Conservation (phyloP, 148 eudicot genomes). For the Oxyria digyna region DNA sequence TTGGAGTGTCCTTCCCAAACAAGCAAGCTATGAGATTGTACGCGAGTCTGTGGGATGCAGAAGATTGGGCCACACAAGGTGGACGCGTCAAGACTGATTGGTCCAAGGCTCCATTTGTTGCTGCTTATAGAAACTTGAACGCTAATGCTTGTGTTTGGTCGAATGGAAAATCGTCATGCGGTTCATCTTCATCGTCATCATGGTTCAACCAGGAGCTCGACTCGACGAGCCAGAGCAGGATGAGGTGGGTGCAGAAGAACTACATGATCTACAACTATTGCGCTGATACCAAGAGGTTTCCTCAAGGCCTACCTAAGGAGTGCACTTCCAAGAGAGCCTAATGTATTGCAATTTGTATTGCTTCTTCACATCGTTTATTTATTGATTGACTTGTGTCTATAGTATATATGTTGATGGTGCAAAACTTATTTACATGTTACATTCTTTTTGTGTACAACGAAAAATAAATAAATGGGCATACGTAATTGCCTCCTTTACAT, state of each 20-base stretch:
- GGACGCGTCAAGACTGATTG: constrained; percentile 54
- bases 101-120: constrained; percentile 49
- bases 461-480: no score
- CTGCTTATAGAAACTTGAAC: constrained; percentile 39
- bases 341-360: neutral
- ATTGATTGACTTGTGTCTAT: no score
- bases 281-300: constrained; percentile 21
- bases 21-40: constrained; percentile 54
- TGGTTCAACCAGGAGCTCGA: constrained; percentile 25
- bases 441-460: no score
- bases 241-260: constrained; percentile 30
- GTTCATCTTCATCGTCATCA: neutral
- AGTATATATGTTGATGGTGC: no score
- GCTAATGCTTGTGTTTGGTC: constrained; percentile 35
- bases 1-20: constrained; percentile 45
- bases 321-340: constrained; percentile 11
- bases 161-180: neutral
- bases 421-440: no score
- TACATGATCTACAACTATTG: constrained; percentile 52
- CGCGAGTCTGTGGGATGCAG: constrained; percentile 57
- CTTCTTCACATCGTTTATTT: no score
- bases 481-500: no score
- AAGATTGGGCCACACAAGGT: constrained; percentile 41
- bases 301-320: constrained; percentile 21
- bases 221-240: constrained; percentile 24